A percentile compares a stretch with the other conserved stretches of the same genome.
These are phyloP conservation scores for Mycena haematopus DNA, from an alignment of 768 basidiomycete species.

Conservation along the genomic window DNA sequence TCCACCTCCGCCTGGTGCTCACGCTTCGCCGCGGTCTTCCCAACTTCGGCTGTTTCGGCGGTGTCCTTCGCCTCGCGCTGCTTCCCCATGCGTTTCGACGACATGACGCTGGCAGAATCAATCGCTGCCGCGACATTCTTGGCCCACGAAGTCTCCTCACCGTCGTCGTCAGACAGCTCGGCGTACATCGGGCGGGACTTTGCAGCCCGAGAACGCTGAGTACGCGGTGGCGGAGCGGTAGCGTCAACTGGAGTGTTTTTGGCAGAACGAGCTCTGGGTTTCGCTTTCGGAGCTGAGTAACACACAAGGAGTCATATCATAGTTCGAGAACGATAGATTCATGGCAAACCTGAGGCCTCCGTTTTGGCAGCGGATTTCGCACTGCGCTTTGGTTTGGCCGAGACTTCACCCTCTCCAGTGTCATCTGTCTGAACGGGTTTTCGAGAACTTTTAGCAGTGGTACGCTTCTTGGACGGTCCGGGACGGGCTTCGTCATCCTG, in stretches of 20 bases:
- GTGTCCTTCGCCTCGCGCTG: conserved; percentile 3
- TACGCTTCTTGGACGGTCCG: conserved; percentile 8
- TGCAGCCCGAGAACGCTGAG: conserved; percentile 14
- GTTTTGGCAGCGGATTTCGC: neutral
- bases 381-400: neutral
- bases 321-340: neutral
- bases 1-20: neutral
- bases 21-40: neutral
- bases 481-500: neutral
- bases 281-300: conserved; percentile 1
- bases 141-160: neutral
- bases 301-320: neutral
- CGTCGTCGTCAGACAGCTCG: conserved; percentile 26
- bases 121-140: neutral
- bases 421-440: neutral
- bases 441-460: neutral
- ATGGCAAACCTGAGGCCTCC: neutral
- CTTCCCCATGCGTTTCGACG: conserved; percentile 8
- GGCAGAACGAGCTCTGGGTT: conserved; percentile 3
- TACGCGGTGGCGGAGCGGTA: neutral
- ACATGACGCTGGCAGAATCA: neutral
- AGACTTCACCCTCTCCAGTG: neutral
- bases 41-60: neutral
- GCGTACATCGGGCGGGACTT: conserved; percentile 19
- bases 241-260: conserved; percentile 1